Evolutionary conservation across 2,329 filamentous ascomycete species (phyloP), one percentile per base, ranked within the genome.

Genomic region (Aspergillus fumigatiaffinis): DNA sequence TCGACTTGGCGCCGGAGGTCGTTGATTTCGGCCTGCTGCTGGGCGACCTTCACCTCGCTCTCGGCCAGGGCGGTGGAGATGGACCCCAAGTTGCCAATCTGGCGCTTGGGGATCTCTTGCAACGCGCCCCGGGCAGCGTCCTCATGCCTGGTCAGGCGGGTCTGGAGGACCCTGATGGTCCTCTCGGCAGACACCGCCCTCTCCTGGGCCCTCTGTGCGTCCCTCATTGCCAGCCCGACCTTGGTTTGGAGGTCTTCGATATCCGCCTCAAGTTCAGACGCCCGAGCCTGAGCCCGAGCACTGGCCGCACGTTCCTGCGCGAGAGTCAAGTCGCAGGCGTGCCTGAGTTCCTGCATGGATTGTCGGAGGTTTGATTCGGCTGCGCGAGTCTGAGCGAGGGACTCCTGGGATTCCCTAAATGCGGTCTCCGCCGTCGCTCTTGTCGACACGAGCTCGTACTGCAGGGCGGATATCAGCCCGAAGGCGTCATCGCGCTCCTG

Each of bases 31-130:
- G 49, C 48, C 35, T 54, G 38, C 51, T 59, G 57, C 41, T 61
- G 35, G 4, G 60, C 51, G 17, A 60, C 47, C n/a, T 23, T 60
- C 28, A 64, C 52, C 28, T 57, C 38, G 41, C 52, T 51, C 25
- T 63, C 41, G n/a, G 50, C 56, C 17, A 66, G 55, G 4, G 60
- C 64, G 6, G 61, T 57, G 7, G 51, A 42, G 38, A 59, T 57
- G 5, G 60, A 63, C 3, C 55, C 57, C 28, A 53, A 23, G 14
- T 62, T 52, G 20, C 53, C 49, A 3, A 57, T 56, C 4, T 56
- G 59, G 4, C 57, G 56, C 47, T 62, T 63, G 28, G 60, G 55
- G 23, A 63, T 59, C 23, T 51, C 53, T 48, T 67, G 58, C 2
- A 49, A n/a, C 21, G 46, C 17, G 10, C 44, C 28, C 29, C 48